Base-by-base conservation (phyloP, 768 basidiomycete species). In the Leccinum longicurvipes region DNA sequence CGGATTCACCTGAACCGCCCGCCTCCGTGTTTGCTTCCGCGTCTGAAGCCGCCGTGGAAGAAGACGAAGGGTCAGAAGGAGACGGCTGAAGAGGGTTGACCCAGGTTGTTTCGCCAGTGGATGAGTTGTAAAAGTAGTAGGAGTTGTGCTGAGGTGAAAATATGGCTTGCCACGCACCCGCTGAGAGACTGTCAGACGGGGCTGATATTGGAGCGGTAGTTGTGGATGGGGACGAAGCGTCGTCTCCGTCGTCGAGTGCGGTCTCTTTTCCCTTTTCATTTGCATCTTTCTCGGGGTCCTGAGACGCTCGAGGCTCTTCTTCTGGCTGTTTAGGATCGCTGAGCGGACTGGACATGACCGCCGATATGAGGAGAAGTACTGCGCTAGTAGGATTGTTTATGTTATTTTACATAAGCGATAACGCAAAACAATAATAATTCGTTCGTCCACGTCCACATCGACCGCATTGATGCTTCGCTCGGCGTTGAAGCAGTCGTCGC, bases 101-200 rank as follows among this genome's bases (percentile, higher is more conserved):
- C 91, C 91, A 93, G 3, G 91, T 93, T 17, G 91, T 93, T 73
- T 92, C 83, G 51, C 85, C 77, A 0, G 91, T 91, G 57, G 73
- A 69, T 10, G 82, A 55, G 71, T 92, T 93, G 78, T 79, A 89
- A 76, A 92, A 93, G 71, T 93, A 93, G 73, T 93, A 93, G 10
- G 88, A 79, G 70, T 82, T 87, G 74, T 89, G 83, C 58, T 85
- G 77, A 1, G 89, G 82, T 1, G 90, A 85, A 73, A 79, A 93
- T 28, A 93, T 79, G 34, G 91, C 91, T 70, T 92, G 91, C 91
- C 91, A 93, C 25, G 80, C 72, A 51, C 66, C 64, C 17, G 62
- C 64, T 19, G 67, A 67, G 52, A 66, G 62, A 61, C 29, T 63
- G 53, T 51, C 59, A 45, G 45, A 61, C 51, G 39, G 56, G 27